phyloP scores from a whole-genome alignment of 225 moss, liverwort and hornwort genomes.

The Bryoerythrophyllum caledonicum region DNA sequence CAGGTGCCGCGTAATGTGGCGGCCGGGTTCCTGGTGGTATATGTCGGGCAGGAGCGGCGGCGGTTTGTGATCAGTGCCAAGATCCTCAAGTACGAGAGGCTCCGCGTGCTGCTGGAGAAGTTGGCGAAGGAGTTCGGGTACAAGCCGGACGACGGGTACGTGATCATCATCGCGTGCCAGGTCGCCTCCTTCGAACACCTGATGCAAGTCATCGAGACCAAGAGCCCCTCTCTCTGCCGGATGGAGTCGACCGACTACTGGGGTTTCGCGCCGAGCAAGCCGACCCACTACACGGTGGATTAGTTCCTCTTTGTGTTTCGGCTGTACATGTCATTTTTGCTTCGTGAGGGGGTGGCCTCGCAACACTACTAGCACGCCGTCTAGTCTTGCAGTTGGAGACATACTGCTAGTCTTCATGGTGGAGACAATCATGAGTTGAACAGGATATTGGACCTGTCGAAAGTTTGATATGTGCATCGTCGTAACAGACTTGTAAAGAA shows the following conservation, averaged over 20 bases:
- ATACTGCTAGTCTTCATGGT: no score
- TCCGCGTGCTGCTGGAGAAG: constrained; percentile 48
- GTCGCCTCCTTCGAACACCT: constrained; percentile 55
- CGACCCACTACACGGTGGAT: neutral
- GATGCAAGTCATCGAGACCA: constrained; percentile 52
- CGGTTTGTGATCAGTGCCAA: constrained; percentile 61
- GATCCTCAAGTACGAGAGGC: constrained; percentile 40
- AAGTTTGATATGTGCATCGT: no score
- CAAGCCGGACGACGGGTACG: constrained; percentile 57
- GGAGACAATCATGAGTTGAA: neutral
- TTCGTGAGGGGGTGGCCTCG: no score
- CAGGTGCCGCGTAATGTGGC: no score
- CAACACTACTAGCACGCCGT: no score
- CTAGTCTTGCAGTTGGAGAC: neutral
- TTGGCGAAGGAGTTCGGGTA: constrained; percentile 54
- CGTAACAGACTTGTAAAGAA: no score
- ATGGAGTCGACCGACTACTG: constrained; percentile 10
- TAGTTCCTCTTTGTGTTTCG: no score
- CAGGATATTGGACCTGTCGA: neutral
- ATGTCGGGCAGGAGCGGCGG: constrained; percentile 45
- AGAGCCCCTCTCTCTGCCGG: no score
- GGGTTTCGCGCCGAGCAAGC: constrained; percentile 1
- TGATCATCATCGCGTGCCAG: constrained; percentile 57
- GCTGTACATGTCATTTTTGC: no score
- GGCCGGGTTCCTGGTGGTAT: no score